Conservation (phyloP, 768 basidiomycete genomes). For the Postia placenta region DNA sequence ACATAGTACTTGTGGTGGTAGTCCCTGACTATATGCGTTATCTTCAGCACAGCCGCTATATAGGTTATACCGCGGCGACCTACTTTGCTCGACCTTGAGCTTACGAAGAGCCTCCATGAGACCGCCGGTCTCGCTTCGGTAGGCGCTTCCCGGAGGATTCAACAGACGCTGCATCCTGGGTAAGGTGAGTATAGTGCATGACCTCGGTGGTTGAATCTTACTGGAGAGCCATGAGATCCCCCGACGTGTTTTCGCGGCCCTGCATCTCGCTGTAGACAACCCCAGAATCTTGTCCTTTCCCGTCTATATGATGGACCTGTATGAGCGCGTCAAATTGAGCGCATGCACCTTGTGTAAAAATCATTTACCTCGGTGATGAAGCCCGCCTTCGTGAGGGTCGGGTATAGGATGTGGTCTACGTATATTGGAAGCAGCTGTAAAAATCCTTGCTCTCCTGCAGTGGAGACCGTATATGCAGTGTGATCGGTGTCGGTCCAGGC, state of each 20-base stretch:
- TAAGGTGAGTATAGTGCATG: neutral
- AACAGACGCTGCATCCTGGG: conserved; percentile 70
- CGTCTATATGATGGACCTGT: conserved; percentile 89
- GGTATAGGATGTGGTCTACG: conserved; percentile 94
- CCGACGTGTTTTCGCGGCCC: conserved; percentile 88
- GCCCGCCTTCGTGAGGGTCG: conserved; percentile 85
- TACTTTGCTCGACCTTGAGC: conserved; percentile 86
- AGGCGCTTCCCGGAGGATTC: conserved; percentile 78
- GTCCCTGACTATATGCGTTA: conserved; percentile 75
- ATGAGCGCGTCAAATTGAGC: conserved; percentile 5
- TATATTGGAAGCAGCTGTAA: conserved; percentile 84
- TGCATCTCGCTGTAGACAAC: conserved; percentile 99
- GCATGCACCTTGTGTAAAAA: conserved; percentile 1
- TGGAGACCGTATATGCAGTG: conserved; percentile 93
- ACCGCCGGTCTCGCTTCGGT: conserved; percentile 95
- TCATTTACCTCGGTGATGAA: conserved; percentile 61
- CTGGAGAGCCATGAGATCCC: conserved; percentile 86
- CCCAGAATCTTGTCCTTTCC: conserved; percentile 85
- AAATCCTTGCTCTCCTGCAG: conserved; percentile 91
- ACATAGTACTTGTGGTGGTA: conserved; percentile 90
- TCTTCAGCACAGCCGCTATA: too few relatives aligned
- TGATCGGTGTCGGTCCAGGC: conserved; percentile 97
- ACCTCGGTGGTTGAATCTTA: conserved; percentile 28
- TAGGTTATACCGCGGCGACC: too few relatives aligned
- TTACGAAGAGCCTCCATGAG: conserved; percentile 87